Base-by-base conservation (phyloP, 1,284 basidiomycete species). In the Earliella scabrosa region DNA sequence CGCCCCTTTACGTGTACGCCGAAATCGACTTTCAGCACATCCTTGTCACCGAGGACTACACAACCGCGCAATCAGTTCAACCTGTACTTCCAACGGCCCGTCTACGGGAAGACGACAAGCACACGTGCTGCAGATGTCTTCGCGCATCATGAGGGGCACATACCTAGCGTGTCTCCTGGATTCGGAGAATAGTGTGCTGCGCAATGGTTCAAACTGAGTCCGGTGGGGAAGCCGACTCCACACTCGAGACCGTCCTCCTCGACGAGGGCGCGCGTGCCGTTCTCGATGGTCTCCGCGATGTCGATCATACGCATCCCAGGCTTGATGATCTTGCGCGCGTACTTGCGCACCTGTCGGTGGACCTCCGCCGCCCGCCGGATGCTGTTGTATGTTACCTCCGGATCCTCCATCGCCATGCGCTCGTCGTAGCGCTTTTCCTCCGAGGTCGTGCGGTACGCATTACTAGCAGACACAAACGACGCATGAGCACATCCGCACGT, bases 151-250 rank as follows among this genome's bases (percentile, higher is more conserved):
- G 26, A 49, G 59, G 11, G 35, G 65, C 75, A 59, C 87, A 58
- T 62, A 95, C 95, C 82, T 55, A 77, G 86, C 26, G 86, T 97
- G 75, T 98, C 97, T 26, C 95, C 95, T 1, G 95, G 88, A 73
- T 99, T 99, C 13, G 97, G 97, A 4, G 93, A 92, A 72, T 95
- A 99, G 75, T 99, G 97, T 26, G 97, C 97, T 0, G 97, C 97
- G 61, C 93, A 93, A 71, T 98, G 83, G 74, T 99, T 99, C 63
- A 96, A 74, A 73, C 88, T 96, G 60, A 99, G 77, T 32, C 97
- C 97, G 2, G 97, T 99, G n/a, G 97, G 97, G 78, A 99, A 95
- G 16, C 96, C 95, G 68, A 99, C 82, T 13, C 97, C 92, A 56
- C 85, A 79, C 59, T 95, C 87, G 57, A 97, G 75, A 1, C 94